Conservation (phyloP, 305 asterid species). For the Fraxinus paxiana region DNA sequence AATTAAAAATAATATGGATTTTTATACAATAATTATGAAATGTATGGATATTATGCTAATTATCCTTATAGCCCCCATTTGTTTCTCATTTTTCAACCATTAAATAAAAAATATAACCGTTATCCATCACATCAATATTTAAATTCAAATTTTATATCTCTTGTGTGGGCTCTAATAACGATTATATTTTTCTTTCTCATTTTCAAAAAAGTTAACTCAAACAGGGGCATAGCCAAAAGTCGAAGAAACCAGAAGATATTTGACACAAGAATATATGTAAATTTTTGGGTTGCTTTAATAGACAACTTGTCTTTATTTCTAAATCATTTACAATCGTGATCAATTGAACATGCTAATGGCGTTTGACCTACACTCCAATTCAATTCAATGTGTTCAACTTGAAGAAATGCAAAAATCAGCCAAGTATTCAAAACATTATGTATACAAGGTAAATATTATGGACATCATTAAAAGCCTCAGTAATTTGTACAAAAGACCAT, state of each 20-base stretch:
- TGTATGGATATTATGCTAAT: no score
- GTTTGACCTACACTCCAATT: background rate
- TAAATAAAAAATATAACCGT: no score
- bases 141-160: no score
- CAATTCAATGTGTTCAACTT: background rate
- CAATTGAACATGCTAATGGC: background rate
- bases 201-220: no score
- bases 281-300: background rate
- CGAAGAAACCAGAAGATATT: background rate
- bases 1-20: no score
- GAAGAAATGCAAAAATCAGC: background rate
- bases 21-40: no score
- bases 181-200: no score
- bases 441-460: background rate
- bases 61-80: no score
- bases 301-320: background rate
- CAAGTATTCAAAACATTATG: background rate
- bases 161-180: no score
- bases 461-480: background rate
- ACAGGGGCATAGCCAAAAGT: background rate
- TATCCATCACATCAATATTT: no score
- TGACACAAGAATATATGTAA: background rate
- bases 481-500: background rate
- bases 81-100: no score
- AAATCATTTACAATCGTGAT: background rate